Base-by-base conservation (phyloP, 2,329 filamentous ascomycete species). In the Alternaria panax region DNA sequence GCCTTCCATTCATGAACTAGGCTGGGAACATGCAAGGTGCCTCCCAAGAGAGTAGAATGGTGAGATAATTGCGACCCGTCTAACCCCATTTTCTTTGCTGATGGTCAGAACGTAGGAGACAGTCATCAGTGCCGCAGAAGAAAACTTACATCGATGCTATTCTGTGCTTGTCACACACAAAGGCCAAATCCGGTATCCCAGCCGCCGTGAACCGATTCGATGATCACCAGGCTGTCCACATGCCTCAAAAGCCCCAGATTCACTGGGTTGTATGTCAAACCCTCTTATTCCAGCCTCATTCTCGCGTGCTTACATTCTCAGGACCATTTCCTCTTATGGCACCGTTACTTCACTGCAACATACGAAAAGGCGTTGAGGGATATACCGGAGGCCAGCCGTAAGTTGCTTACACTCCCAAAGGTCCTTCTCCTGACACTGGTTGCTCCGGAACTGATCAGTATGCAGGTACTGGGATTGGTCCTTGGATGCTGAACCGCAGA, bases 401-500 rank as follows among this genome's bases (percentile, higher is more conserved):
- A 32, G 27, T 30, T 32, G 27, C 32, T 18, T 4, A n/a, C 7
- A 22, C 0, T 47, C 6, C 27, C 18, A 32, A n/a, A 4, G 2
- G 16, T 4, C 8, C 11, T 40, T 3, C 45, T 47, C 45, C 22
- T 11, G 20, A 32, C 18, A 24, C n/a, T 0, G 12, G 22, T 7
- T 6, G 28, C 16, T 34, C 18, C 20, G 5, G 22, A 47, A 7
- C 45, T 47, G 4, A 47, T n/a, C 45, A 22, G 27, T 47, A 16
- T 1, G 28, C 28, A 47, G 28, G 51, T 84, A 83, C 69, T 73
- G 70, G 71, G 65, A 74, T 52, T 74, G 67, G 65, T 64, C 64
- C 9, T 54, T 66, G 7, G 70, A 74, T 46, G 65, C 70, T 9
- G 48, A 62, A 14, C 60, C 64, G 7, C 14, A 56, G n/a, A 59